phyloP scores from a whole-genome alignment of 1,284 basidiomycete species.

The Ustilago esculenta region DNA sequence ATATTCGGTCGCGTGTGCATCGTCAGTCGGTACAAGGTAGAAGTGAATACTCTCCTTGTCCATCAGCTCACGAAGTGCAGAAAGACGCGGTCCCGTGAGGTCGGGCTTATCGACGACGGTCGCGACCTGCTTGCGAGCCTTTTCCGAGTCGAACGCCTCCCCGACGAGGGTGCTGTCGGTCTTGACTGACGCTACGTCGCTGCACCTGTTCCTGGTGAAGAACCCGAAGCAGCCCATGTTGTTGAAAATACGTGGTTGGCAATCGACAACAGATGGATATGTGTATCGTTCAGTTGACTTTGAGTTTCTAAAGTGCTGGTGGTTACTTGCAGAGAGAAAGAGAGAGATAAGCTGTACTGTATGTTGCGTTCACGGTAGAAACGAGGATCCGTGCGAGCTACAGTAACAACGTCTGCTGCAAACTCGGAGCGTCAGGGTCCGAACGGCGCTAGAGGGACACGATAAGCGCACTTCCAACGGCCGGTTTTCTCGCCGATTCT shows the following conservation, averaged over 20 bases:
- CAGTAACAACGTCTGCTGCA: too few species aligned
- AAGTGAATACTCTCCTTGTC: constrained; percentile 43
- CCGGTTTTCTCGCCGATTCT: too few species aligned
- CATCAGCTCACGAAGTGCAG: constrained; percentile 68
- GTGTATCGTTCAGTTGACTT: too few species aligned
- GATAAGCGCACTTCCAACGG: too few species aligned
- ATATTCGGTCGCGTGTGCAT: constrained; percentile 89
- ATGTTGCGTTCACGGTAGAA: too few species aligned
- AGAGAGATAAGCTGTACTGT: too few species aligned
- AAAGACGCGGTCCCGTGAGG: constrained; percentile 69
- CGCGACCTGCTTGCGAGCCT: constrained; percentile 10
- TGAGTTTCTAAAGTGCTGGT: too few species aligned
- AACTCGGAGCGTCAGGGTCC: too few species aligned
- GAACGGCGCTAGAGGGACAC: too few species aligned
- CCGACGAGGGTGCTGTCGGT: constrained; percentile 41
- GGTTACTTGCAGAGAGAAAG: too few species aligned
- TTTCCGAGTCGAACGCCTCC: constrained; percentile 11
- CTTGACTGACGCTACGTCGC: constrained; percentile 32
- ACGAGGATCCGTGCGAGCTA: too few species aligned
- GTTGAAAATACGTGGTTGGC: not conserved
- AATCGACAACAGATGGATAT: too few species aligned
- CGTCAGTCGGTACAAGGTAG: constrained; percentile 79
- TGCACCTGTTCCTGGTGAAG: constrained; percentile 16
- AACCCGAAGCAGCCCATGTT: constrained; percentile 44
- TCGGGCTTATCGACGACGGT: constrained; percentile 17